Evolutionary conservation across 2,329 filamentous ascomycete species (phyloP).

Genomic region (Neoscytalidium dimidiatum): DNA sequence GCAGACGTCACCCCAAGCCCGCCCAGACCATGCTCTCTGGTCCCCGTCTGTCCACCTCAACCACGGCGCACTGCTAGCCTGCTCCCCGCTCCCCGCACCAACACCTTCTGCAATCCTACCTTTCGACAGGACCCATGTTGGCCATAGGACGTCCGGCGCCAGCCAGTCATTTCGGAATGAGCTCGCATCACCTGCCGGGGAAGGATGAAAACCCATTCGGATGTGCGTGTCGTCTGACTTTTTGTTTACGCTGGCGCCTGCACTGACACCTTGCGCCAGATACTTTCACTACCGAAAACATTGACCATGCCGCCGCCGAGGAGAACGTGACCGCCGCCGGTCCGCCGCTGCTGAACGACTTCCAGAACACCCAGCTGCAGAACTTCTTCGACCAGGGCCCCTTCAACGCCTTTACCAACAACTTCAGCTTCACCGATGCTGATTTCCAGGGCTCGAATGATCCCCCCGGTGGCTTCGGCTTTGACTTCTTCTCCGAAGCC

Average conservation of each 20-base stretch:
- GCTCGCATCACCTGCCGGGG: slow-evolving; percentile 15
- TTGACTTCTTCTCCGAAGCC: background rate
- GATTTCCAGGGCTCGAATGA: slow-evolving; percentile 2
- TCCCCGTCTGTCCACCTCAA: background rate
- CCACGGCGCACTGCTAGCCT: slow-evolving; percentile 9
- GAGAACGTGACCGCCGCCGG: slow-evolving; percentile 16
- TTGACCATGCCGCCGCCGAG: slow-evolving; percentile 16
- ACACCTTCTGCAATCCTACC: background rate
- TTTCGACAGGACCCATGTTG: slow-evolving; percentile 12
- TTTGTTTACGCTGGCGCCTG: background rate
- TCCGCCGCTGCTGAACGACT: slow-evolving; percentile 14
- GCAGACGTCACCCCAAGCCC: slow-evolving; percentile 1
- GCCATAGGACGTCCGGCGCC: slow-evolving; percentile 12
- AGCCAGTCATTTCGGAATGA: slow-evolving; percentile 20
- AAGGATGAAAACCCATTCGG: slow-evolving; percentile 19
- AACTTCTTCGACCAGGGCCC: slow-evolving; percentile 20
- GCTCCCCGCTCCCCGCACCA: background rate
- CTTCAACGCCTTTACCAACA: slow-evolving; percentile 12
- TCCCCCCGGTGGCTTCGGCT: background rate
- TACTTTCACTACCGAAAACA: slow-evolving; percentile 11
- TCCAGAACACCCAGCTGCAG: slow-evolving; percentile 15
- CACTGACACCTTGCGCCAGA: background rate
- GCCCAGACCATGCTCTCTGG: background rate
- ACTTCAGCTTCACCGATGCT: slow-evolving; percentile 8
- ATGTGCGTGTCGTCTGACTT: slow-evolving; percentile 13